Evolutionary conservation across 192 early-diverging fungal species (phyloP), one percentile per base, ranked within the genome.

Genomic region (Geosiphon pyriformis): DNA sequence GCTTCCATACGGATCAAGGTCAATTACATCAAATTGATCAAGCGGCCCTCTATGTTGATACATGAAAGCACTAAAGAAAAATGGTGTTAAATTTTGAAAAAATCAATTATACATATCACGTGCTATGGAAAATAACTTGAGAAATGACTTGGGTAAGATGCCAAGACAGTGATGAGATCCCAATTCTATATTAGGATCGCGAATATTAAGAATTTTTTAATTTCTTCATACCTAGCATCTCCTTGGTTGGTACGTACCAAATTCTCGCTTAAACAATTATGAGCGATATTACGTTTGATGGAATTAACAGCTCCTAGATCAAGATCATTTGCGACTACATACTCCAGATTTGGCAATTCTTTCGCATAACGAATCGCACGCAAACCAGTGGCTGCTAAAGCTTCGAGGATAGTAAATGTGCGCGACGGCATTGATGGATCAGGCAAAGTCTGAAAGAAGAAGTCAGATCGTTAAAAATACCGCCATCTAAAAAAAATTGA

Each of bases 291-390:
- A 61, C 85, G 74, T 62, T 81, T 78, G 62, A 99, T 99, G 0
- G 92, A 87, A 55, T 87, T 82, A 8, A 97, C 93, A 11, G 97
- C 97, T 30, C 92, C 86, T n/a, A 79, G 69, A 66, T 88, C 84
- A 27, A 99, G 74, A 72, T 99, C 97, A 74, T 99, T 99, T 18
- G 92, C 88, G 10, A 96, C 67, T 68, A 99, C 94, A 26, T 85
- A 75, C 26, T 80, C 77, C 2, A 95, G 79, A 30, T 80, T 77
- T 0, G 87, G 87, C 32, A 97, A 91, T 70, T 98, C 95, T 68
- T 94, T 93, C 46, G 95, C 97, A 70, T 99, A 99, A 23, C 97
- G 90, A 61, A 99, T 86, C 3, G 96, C 93, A 48, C 97, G 83
- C 47, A 99, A 73, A 4, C 97, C 97, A 29, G 93, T 92, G 12